These are phyloP conservation scores for Mollisiaceae sp. DNA, from an alignment of 2,329 filamentous ascomycete species.

Conservation along the genomic window DNA sequence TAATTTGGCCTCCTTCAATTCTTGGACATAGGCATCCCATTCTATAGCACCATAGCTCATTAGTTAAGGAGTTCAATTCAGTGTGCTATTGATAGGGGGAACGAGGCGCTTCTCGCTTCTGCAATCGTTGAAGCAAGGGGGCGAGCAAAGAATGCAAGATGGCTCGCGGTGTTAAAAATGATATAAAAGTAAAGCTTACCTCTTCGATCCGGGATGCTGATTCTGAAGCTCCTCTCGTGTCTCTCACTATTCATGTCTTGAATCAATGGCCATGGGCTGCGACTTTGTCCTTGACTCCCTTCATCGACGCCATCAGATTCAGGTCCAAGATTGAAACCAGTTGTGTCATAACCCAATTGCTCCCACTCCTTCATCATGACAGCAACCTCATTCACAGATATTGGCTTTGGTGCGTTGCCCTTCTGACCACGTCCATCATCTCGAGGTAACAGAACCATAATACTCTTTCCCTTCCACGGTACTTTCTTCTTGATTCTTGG, in stretches of 20 bases:
- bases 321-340: conserved; percentile 69
- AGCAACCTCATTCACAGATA: conserved; percentile 60
- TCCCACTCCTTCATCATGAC: conserved; percentile 70
- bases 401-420: conserved; percentile 58
- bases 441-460: conserved; percentile 70
- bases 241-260: conserved; percentile 64
- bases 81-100: background rate
- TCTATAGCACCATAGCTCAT: conserved; percentile 37
- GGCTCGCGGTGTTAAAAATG: conserved; percentile 11
- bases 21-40: conserved; percentile 81
- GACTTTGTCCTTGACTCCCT: conserved; percentile 58
- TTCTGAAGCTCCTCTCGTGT: conserved; percentile 57
- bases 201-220: conserved; percentile 64
- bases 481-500: conserved; percentile 73
- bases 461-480: conserved; percentile 76
- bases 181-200: conserved; percentile 32
- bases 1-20: conserved; percentile 88
- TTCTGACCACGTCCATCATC: conserved; percentile 68
- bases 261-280: conserved; percentile 69
- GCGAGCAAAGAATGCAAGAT: conserved; percentile 14
- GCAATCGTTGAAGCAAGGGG: background rate
- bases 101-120: background rate
- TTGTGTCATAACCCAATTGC: conserved; percentile 70
- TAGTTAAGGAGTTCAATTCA: conserved; percentile 1
- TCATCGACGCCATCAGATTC: conserved; percentile 34